Conservation (phyloP, 108 stramenopile genomes). For the Craspedostauros australis region DNA sequence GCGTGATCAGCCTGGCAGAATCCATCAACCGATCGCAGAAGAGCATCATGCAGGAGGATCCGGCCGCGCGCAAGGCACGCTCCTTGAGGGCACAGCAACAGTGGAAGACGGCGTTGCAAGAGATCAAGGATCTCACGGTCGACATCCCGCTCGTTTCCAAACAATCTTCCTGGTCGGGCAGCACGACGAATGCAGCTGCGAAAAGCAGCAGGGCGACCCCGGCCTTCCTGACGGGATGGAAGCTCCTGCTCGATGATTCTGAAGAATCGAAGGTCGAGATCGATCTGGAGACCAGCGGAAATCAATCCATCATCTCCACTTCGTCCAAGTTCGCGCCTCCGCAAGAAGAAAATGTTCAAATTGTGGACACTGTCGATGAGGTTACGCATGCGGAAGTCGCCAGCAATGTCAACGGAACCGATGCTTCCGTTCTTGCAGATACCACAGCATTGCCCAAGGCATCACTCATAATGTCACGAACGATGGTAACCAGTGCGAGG, state of each 20-base stretch:
- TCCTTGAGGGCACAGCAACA: constrained; percentile 30
- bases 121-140: constrained; percentile 38
- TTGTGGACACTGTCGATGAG: neutral
- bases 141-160: too few species aligned
- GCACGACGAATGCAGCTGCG: constrained; percentile 5
- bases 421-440: neutral
- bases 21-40: constrained; percentile 14
- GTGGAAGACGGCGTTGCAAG: constrained; percentile 54
- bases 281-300: too few species aligned
- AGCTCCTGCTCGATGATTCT: constrained; percentile 39
- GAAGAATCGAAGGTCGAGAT: constrained; percentile 17
- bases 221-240: constrained; percentile 35
- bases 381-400: neutral
- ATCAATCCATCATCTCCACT: too few species aligned
- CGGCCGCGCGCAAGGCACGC: constrained; percentile 6
- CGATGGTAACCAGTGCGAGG: neutral
- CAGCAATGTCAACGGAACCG: neutral
- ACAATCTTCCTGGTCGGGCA: too few species aligned
- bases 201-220: constrained; percentile 4
- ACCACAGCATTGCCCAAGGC: constrained; percentile 6
- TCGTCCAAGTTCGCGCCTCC: neutral
- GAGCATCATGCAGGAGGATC: neutral
- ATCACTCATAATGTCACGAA: neutral
- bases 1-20: constrained; percentile 12
- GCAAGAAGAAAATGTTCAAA: neutral